A percentile compares a stretch with the other conserved stretches of the same genome.
phyloP scores from a whole-genome alignment of 2,329 filamentous ascomycete genomes.

The Ascochyta pisi region DNA sequence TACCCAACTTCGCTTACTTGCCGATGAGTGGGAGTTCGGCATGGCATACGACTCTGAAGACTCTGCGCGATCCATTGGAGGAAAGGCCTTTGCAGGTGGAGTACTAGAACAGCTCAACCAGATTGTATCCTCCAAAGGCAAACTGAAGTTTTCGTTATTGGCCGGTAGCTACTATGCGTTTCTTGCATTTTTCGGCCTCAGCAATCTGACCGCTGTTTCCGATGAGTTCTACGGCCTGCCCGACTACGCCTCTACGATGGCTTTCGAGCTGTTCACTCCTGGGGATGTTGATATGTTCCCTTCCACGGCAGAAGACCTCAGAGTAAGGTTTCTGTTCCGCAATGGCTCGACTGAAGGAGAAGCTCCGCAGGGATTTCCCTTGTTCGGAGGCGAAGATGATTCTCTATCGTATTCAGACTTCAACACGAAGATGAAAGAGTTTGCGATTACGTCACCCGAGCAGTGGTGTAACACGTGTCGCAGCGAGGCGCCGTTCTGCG shows the following conservation, averaged over 20 bases:
- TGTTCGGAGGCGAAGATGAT: too few species aligned
- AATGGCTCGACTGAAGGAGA: too few species aligned
- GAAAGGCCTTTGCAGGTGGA: too few species aligned
- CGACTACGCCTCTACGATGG: too few species aligned
- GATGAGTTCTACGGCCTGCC: slow-evolving; percentile 26
- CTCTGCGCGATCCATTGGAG: too few species aligned
- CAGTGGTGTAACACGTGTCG: slow-evolving; percentile 60
- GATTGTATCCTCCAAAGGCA: slow-evolving; percentile 36
- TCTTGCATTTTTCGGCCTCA: slow-evolving; percentile 58
- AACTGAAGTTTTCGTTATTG: slow-evolving; percentile 46
- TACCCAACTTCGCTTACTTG: slow-evolving; percentile 26
- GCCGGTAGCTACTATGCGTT: slow-evolving; percentile 60
- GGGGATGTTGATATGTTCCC: too few species aligned
- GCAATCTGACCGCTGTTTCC: slow-evolving; percentile 45
- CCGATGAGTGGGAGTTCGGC: too few species aligned
- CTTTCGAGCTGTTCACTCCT: too few species aligned
- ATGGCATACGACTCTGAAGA: too few species aligned
- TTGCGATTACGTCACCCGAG: slow-evolving; percentile 41
- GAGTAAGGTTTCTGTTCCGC: too few species aligned
- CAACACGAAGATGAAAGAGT: slow-evolving; percentile 12
- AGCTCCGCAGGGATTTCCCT: too few species aligned
- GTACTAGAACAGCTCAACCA: slow-evolving; percentile 1
- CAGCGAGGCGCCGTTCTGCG: slow-evolving; percentile 34
- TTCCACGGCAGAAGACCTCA: too few species aligned
- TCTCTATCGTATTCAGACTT: slow-evolving; percentile 58